A percentile compares a stretch with the other conserved stretches of the same genome.
phyloP scores from a whole-genome alignment of 1,139 yeast genomes.

The Saccharomyces hybrid region DNA sequence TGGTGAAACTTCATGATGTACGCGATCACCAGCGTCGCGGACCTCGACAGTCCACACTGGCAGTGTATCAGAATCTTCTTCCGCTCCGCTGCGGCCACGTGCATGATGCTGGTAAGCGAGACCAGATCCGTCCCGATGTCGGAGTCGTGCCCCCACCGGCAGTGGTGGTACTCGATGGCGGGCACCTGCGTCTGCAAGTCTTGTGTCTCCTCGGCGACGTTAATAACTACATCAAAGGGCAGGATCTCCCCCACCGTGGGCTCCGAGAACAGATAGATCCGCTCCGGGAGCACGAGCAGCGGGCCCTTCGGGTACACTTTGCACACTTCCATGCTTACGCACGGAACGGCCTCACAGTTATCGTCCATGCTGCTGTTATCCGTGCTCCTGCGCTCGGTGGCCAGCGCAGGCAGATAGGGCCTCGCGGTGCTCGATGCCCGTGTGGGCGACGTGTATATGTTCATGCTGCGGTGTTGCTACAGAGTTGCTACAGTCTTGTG shows the following conservation, averaged over 20 bases:
- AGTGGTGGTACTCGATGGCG: background rate
- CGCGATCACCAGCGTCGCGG: slow-evolving; percentile 82
- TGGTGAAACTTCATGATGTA: slow-evolving; percentile 60
- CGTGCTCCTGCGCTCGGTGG: background rate
- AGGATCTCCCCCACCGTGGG: background rate
- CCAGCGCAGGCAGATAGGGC: background rate
- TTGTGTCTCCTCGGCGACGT: background rate
- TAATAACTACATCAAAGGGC: background rate
- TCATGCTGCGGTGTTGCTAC: background rate
- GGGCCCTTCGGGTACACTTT: background rate
- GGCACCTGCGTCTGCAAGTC: background rate
- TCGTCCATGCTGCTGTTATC: background rate
- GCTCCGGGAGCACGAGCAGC: background rate
- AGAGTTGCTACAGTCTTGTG: background rate
- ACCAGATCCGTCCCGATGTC: background rate
- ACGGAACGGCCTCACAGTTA: background rate
- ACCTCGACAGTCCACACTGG: slow-evolving; percentile 86
- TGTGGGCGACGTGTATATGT: background rate
- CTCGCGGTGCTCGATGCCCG: background rate
- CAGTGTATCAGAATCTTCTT: slow-evolving; percentile 69
- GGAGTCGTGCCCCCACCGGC: background rate
- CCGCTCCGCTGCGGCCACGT: slow-evolving; percentile 29
- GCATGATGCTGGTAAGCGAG: slow-evolving; percentile 46
- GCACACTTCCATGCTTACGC: background rate
- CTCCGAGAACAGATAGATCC: background rate